Evolutionary conservation across 176 grass and related monocot genomes (phyloP), one percentile per base, ranked within the genome.

Genomic region (Pontederia crassipes): DNA sequence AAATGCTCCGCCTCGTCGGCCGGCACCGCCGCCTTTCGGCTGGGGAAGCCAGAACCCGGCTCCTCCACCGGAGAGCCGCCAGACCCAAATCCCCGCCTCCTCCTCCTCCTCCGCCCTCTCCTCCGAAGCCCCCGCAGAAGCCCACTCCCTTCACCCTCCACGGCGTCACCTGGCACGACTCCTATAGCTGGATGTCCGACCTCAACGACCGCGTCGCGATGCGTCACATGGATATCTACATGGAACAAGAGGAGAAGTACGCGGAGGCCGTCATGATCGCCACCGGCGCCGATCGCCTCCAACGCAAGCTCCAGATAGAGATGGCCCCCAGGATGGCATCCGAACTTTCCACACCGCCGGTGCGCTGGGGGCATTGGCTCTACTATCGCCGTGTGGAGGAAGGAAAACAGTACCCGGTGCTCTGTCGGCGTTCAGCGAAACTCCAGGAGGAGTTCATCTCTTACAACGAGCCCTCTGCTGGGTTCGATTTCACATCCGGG

Each of bases 241-340:
- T 97, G 81, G 87, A 97, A 76, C 83, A 89, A 47, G 87, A 97
- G 79, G 87, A 97, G 81, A 91, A 77, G 70, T 97, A 97, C 79
- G 55, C 78, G 24, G 92, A 91, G 62, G 92, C 92, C n/a, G 85
- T 78, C 67, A 68, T 97, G 40, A 75, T 81, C 10, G 76, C 76
- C 47, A 54, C 75, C 11, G 92, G 78, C n/a, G 87, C 81, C 1
- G 83, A 97, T 58, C 72, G 83, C 9, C 75, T 88, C 59, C 72
- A 83, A 49, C 84, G 83, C 55, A 97, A 91, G 79, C 92, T 97
- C 62, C 87, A 91, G 61, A 83, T 91, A 27, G 92, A 97, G 76
- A 88, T 91, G 92, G 92, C 87, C 58, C 79, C 83, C 26, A 70
- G 84, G 29, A 79, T 97, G 15, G 78, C 87, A 27, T 88, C 92